Base-by-base conservation (phyloP, 768 basidiomycete species). In the Macrolepiota fuliginosa region DNA sequence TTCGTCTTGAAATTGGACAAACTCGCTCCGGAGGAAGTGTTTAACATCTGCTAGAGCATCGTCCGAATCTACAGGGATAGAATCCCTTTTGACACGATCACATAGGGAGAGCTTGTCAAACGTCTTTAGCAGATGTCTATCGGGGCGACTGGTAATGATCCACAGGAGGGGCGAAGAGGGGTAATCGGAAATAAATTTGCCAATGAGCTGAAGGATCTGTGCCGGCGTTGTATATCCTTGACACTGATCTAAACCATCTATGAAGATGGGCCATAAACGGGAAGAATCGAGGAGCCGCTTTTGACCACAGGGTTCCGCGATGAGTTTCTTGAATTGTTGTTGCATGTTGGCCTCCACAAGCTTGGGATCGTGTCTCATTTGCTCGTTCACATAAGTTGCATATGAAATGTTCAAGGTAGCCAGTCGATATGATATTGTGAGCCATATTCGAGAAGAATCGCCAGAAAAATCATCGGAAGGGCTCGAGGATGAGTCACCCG, bases 181-280 rank as follows among this genome's bases (percentile, higher is more conserved):
- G 5, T 52, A n/a, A 7, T 24, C 25, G 32, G 9, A 15, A 17
- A 52, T 35, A 27, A 27, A 32, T 17, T 25, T 12, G 22, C 17
- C 22, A 25, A 51, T 51, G 15, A 51, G 17, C 25, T 17, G 15
- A 17, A 51, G 24, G 13, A 29, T 25, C 15, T 19, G 24, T 11
- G 29, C 15, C 29, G 29, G 51, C 1, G 4, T 27, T 2, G 13
- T 27, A 24, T 35, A 2, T 2, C 27, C 51, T 7, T 17, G 17
- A 35, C 51, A 35, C 7, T 42, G 53, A 32, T 61, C 42, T 5
- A 55, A 32, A 5, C 53, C 53, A 29, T 61, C 60, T 3, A 61
- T 13, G 17, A 61, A 32, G 15, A 55, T 15, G 29, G 29, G 29
- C 29, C 3, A 32, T 32, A 32, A 32, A 32, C 7, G 29, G 29